Conservation (phyloP, 2,329 filamentous ascomycete genomes). For the Parafenestella ontariensis region DNA sequence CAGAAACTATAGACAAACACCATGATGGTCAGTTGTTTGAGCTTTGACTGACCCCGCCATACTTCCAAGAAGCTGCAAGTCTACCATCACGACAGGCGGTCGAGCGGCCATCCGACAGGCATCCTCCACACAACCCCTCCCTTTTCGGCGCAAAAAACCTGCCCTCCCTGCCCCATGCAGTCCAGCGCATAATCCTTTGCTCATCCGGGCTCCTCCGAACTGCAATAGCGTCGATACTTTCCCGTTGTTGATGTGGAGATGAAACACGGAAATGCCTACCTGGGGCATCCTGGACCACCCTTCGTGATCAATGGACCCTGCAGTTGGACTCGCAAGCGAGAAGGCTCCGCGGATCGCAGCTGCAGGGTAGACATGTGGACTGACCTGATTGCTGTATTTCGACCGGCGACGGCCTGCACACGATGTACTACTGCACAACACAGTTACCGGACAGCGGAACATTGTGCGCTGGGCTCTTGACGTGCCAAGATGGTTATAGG, state of each 20-base stretch:
- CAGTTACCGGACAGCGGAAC: neutral
- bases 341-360: constrained; percentile 14
- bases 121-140: constrained; percentile 12
- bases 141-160: constrained; percentile 14
- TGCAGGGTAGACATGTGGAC: constrained; percentile 11
- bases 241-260: constrained; percentile 5
- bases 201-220: constrained; percentile 29
- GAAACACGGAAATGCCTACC: constrained; percentile 5
- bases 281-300: constrained; percentile 10
- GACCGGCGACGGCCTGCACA: no score
- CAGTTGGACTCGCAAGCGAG: constrained; percentile 4
- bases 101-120: constrained; percentile 1
- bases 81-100: neutral
- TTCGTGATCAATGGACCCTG: constrained; percentile 6
- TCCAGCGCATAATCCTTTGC: constrained; percentile 16
- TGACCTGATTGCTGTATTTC: no score
- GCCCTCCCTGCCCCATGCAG: constrained; percentile 14
- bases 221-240: constrained; percentile 8
- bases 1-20: neutral
- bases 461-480: neutral
- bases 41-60: neutral
- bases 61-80: neutral
- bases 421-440: neutral
- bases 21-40: neutral
- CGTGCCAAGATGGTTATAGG: neutral